These are phyloP conservation scores for Plectranthus barbatus DNA, from an alignment of 257 asterid species.

Conservation along the genomic window DNA sequence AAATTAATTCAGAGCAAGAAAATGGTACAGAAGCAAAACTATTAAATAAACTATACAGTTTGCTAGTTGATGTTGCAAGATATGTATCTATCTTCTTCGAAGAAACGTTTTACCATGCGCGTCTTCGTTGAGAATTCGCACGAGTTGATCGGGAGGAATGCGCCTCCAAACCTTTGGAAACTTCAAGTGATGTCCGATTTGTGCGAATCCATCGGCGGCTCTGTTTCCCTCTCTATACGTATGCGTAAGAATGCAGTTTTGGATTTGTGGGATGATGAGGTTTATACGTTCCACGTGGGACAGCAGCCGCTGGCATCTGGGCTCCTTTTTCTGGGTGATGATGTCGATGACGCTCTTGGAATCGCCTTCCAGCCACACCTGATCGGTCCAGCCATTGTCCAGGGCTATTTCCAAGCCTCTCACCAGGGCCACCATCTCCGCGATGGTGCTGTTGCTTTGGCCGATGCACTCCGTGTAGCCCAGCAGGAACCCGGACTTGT, in stretches of 20 bases:
- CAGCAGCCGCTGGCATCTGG: conserved; percentile 35
- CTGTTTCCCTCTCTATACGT: conserved; percentile 59
- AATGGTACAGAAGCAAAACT: too few species aligned
- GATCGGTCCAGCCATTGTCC: conserved; percentile 69
- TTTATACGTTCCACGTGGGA: conserved; percentile 34
- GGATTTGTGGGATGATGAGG: conserved; percentile 37
- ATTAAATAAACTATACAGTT: background rate
- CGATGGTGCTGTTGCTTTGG: conserved; percentile 47
- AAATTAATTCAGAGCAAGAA: too few species aligned
- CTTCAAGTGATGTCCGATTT: conserved; percentile 49
- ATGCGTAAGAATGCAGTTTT: conserved; percentile 43
- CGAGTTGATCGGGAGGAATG: conserved; percentile 38
- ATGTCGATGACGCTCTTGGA: conserved; percentile 48
- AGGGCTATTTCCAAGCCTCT: too few species aligned
- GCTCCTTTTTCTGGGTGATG: conserved; percentile 25
- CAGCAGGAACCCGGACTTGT: conserved; percentile 51
- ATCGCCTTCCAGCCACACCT: too few species aligned
- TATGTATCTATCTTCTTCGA: conserved; percentile 28
- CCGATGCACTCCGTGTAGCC: conserved; percentile 68
- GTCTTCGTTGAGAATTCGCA: conserved; percentile 47
- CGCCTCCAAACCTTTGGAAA: conserved; percentile 56
- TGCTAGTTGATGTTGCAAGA: background rate
- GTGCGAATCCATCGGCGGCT: conserved; percentile 71
- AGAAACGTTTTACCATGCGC: conserved; percentile 45
- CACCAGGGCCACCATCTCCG: conserved; percentile 62